Base-by-base conservation (phyloP, 2,329 filamentous ascomycete genomes). In the Myriosclerotinia scirpicola region DNA sequence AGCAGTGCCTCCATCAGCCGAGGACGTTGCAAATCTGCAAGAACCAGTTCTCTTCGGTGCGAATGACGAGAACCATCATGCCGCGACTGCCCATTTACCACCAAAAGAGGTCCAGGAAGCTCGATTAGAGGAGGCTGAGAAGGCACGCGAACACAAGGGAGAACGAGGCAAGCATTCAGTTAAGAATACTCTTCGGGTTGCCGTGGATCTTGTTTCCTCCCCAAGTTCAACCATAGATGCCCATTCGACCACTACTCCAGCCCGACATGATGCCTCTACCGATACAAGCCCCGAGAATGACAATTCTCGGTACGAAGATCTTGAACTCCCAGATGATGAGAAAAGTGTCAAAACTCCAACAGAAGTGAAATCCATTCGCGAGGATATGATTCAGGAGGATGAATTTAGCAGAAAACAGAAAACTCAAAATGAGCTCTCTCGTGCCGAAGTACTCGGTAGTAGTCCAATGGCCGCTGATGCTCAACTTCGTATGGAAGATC, bases 231-330 rank as follows among this genome's bases (percentile, higher is more conserved):
- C 90, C 0, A 80, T 85, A 65, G 87, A 83, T 42, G 84, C 88
- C 1, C 88, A 89, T 72, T 93, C 90, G 54, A 87, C 87, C 65
- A 87, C 89, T 30, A 95, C 91, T 0, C 90, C 91, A 1, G 85
- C 84, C 46, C 83, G 88, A 50, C 84, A 88, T 68, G 85, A 89
- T 69, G 84, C 83, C 8, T 93, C 90, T 1, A 86, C 90, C 0
- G 88, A 90, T 71, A 93, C 90, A 1, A 93, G 90, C 72, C 88
- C 90, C 1, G 90, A 90, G 65, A 85, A 89, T 65, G 89, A 92
- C 59, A 83, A 81, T 22, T 81, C 84, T 58, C 83, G 84, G 54
- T 85, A 85, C 71, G 76, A 81, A 71, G 76, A 81, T 20, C 73
- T 76, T 4, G 82, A 87, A 44, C 78, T 79, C n/a, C 69, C 66